A percentile compares a stretch with the other conserved stretches of the same genome.
phyloP scores from a whole-genome alignment of 257 asterid species.

The Scutellaria baicalensis region DNA sequence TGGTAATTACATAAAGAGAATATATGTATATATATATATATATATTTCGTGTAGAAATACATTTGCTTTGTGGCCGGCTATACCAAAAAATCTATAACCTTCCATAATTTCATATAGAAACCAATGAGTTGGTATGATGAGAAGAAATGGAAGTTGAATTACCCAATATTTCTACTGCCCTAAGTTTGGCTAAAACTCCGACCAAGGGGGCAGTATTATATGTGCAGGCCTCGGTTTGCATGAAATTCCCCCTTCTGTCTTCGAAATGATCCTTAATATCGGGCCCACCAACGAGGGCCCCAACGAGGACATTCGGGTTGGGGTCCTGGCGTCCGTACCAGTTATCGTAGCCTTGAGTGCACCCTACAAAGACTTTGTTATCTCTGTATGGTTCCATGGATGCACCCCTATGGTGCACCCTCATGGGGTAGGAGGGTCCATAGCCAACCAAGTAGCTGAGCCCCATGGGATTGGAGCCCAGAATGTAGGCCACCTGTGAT shows the following conservation, averaged over 20 bases:
- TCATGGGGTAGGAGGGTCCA: conserved; percentile 45
- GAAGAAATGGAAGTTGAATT: neutral
- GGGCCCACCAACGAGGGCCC: conserved; percentile 85
- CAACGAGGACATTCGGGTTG: conserved; percentile 57
- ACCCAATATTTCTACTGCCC: conserved; percentile 14
- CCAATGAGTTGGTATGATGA: neutral
- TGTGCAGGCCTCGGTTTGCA: conserved; percentile 91
- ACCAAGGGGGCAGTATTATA: conserved; percentile 78
- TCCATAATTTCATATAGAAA: conserved; percentile 17
- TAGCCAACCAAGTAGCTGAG: conserved; percentile 77
- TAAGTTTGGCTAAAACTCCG: conserved; percentile 62
- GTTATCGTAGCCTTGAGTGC: conserved; percentile 73
- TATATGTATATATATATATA: too few relatives aligned
- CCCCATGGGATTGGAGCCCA: conserved; percentile 74
- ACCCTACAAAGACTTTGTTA: conserved; percentile 55
- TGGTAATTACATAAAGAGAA: conserved; percentile 2
- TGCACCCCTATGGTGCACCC: conserved; percentile 85
- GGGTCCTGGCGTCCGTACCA: conserved; percentile 53
- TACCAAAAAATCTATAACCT: conserved; percentile 13
- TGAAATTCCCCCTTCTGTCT: conserved; percentile 60
- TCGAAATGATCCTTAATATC: conserved; percentile 41
- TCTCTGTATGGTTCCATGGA: conserved; percentile 52
- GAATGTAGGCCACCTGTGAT: conserved; percentile 64
- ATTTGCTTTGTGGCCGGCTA: conserved; percentile 11
- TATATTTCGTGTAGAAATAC: neutral